phyloP scores from a whole-genome alignment of 768 basidiomycete species.

The Strobilomyces echinocephalus region DNA sequence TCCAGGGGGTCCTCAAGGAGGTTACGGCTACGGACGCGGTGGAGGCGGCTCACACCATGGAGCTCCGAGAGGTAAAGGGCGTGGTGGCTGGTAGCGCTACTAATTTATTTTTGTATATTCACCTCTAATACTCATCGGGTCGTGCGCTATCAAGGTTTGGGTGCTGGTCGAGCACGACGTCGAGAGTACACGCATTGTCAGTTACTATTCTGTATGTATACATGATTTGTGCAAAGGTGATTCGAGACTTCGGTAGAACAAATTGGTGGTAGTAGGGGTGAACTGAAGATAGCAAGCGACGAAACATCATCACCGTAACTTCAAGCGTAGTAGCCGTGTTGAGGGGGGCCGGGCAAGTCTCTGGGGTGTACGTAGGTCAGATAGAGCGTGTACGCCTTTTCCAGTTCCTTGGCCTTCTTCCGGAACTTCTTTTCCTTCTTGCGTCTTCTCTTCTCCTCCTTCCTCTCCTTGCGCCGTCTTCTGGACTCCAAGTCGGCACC shows the following conservation, averaged over 20 bases:
- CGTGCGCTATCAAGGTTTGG: background rate
- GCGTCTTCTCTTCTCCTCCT: slow-evolving; percentile 57
- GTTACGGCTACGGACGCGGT: slow-evolving; percentile 37
- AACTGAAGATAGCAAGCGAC: background rate
- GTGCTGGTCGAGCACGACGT: background rate
- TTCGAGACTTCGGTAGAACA: background rate
- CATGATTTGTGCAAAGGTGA: slow-evolving; percentile 9
- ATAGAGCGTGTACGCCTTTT: slow-evolving; percentile 62
- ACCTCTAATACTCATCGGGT: slow-evolving; percentile 8
- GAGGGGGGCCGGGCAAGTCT: slow-evolving; percentile 23
- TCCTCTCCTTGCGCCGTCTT: slow-evolving; percentile 49
- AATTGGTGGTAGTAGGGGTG: background rate
- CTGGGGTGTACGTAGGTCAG: slow-evolving; percentile 45
- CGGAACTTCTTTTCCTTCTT: slow-evolving; percentile 61
- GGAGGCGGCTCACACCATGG: slow-evolving; percentile 31
- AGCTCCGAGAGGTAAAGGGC: slow-evolving; percentile 43
- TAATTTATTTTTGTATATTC: slow-evolving; percentile 29
- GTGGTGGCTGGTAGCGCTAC: slow-evolving; percentile 39
- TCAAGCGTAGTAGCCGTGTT: slow-evolving; percentile 28
- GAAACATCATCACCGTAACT: background rate
- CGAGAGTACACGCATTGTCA: background rate
- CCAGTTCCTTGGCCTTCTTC: slow-evolving; percentile 53
- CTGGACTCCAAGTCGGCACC: slow-evolving; percentile 47
- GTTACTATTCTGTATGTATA: slow-evolving; percentile 14
- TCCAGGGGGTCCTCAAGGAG: slow-evolving; percentile 20